Percentiles rank a stretch among this genome's conserved stretches.
Conservation (phyloP, 805 yeast genomes). For the Pichia cabralensis region DNA sequence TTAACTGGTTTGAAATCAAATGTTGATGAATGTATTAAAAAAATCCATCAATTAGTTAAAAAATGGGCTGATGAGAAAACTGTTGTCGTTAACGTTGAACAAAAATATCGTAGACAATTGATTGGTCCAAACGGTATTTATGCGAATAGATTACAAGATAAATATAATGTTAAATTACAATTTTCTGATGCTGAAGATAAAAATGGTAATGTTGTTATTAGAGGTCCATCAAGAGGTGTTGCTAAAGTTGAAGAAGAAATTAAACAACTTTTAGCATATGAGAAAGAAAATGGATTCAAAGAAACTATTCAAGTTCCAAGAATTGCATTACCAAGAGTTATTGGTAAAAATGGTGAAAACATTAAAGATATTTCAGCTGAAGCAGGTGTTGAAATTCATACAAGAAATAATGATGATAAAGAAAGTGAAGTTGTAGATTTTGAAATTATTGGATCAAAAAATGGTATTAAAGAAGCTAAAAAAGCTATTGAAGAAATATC, state of each 20-base stretch:
- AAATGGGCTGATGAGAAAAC: conserved; percentile 77
- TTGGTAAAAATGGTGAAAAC: conserved; percentile 82
- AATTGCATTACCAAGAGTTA: conserved; percentile 70
- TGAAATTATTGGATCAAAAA: conserved; percentile 67
- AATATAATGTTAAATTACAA: conserved; percentile 70
- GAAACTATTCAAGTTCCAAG: conserved; percentile 57
- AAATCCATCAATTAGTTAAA: conserved; percentile 49
- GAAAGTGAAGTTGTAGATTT: conserved; percentile 50
- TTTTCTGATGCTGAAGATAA: conserved; percentile 43
- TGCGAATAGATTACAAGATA: conserved; percentile 77
- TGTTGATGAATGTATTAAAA: conserved; percentile 59
- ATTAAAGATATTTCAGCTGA: conserved; percentile 72
- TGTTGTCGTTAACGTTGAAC: conserved; percentile 58
- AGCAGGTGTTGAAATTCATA: conserved; percentile 49
- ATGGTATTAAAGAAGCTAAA: conserved; percentile 65
- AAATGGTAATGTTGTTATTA: conserved; percentile 56
- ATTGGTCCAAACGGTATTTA: conserved; percentile 79
- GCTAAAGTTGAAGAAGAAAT: conserved; percentile 76
- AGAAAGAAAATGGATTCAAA: conserved; percentile 72
- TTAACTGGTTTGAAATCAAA: conserved; percentile 73
- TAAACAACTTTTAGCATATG: conserved; percentile 73
- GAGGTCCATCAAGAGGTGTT: conserved; percentile 89
- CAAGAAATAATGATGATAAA: conserved; percentile 27
- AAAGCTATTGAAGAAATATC: conserved; percentile 53
- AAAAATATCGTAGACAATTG: conserved; percentile 66